Evolutionary conservation across 2,329 filamentous ascomycete genomes (phyloP).

Genomic region (Pseudocercospora musae): DNA sequence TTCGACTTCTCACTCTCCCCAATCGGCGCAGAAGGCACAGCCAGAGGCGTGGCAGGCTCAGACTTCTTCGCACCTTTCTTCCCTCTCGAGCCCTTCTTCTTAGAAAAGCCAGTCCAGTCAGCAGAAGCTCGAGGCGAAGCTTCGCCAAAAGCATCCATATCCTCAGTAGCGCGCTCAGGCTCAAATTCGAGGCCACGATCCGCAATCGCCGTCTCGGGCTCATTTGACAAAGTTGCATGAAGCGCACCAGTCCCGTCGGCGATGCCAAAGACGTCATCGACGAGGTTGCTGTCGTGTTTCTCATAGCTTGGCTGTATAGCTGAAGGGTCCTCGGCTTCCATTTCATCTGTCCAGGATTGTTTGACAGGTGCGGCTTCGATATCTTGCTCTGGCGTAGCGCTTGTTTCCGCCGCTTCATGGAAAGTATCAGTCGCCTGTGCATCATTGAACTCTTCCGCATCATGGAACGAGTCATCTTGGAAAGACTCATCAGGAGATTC

Average conservation of each 20-base stretch:
- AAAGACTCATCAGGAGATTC: constrained; percentile 14
- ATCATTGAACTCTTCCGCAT: constrained; percentile 12
- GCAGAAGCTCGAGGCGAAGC: constrained; percentile 6
- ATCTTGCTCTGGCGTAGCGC: background rate
- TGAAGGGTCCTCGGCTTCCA: background rate
- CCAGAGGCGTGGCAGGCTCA: background rate
- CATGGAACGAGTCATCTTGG: constrained; percentile 8
- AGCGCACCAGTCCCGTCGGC: constrained; percentile 7
- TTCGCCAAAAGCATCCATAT: constrained; percentile 19
- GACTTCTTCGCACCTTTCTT: constrained; percentile 15
- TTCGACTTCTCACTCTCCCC: background rate
- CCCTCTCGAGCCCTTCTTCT: constrained; percentile 25
- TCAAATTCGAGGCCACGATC: constrained; percentile 16
- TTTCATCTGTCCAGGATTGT: constrained; percentile 2
- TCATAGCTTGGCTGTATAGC: background rate
- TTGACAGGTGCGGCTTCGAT: background rate
- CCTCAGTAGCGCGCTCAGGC: constrained; percentile 18
- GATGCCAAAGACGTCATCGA: constrained; percentile 15
- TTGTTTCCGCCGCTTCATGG: constrained; percentile 1
- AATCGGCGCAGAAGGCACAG: background rate
- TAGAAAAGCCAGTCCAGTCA: constrained; percentile 11
- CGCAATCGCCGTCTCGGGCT: constrained; percentile 4
- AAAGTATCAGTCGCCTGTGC: constrained; percentile 3
- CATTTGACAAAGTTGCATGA: background rate
- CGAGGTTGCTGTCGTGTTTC: constrained; percentile 5